Evolutionary conservation across 1,284 basidiomycete genomes (phyloP).

Genomic region (Somion occarium): DNA sequence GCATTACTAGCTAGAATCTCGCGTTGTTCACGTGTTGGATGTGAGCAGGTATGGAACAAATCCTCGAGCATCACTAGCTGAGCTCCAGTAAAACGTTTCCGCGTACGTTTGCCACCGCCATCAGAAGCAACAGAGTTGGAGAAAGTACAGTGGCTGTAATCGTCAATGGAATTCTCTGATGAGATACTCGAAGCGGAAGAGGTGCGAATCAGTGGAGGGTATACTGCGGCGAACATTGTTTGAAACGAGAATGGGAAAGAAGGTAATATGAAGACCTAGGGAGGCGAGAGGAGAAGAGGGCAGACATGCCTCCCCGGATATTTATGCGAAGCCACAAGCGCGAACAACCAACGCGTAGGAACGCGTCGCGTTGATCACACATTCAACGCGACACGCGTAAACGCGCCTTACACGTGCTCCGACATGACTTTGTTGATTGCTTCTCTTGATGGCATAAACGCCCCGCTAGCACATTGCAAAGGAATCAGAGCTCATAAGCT

Average conservation of each 20-base stretch:
- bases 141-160: slow-evolving; percentile 6
- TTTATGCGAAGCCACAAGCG: neutral
- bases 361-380: slow-evolving; percentile 6
- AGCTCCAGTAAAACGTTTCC: slow-evolving; percentile 62
- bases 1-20: slow-evolving; percentile 55
- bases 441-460: neutral
- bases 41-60: slow-evolving; percentile 63
- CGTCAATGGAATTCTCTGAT: slow-evolving; percentile 20
- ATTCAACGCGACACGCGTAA: neutral
- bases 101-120: slow-evolving; percentile 40
- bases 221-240: slow-evolving; percentile 4
- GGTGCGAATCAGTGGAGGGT: slow-evolving; percentile 21
- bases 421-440: neutral
- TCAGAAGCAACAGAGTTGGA: slow-evolving; percentile 12
- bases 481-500: no score
- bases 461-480: no score
- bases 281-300: slow-evolving; percentile 5
- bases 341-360: no score
- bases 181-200: slow-evolving; percentile 24
- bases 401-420: slow-evolving; percentile 4
- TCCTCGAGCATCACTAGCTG: slow-evolving; percentile 72
- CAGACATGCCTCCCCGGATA: neutral
- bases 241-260: neutral
- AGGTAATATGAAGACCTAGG: neutral
- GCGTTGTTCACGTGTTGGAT: slow-evolving; percentile 68